These are phyloP conservation scores for Hericium erinaceus DNA, from an alignment of 768 basidiomycete species.

Conservation along the genomic window DNA sequence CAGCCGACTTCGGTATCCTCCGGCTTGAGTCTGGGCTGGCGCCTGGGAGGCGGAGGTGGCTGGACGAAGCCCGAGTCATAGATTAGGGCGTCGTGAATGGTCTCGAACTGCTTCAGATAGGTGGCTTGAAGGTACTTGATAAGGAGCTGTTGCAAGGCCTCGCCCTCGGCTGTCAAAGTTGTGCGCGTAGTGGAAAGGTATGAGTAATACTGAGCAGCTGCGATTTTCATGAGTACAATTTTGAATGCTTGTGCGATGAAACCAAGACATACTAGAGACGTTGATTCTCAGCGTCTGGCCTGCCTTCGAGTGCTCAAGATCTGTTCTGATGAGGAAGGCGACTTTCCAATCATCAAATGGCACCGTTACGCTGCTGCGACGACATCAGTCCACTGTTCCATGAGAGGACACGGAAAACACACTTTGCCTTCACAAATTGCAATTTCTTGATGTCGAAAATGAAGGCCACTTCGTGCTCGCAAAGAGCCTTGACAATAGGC, in stretches of 20 bases:
- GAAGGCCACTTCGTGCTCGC: conserved; percentile 20
- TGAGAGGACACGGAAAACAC: neutral
- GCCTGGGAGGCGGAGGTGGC: neutral
- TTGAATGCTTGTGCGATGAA: neutral
- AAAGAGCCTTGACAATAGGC: conserved; percentile 19
- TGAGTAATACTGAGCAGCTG: neutral
- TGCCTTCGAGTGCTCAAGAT: conserved; percentile 11
- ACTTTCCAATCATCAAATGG: conserved; percentile 13
- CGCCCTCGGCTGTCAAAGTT: neutral
- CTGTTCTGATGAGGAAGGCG: conserved; percentile 17
- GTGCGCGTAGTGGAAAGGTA: neutral
- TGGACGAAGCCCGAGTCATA: neutral
- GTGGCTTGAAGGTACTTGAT: neutral
- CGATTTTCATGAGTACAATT: neutral
- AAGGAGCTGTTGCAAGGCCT: neutral
- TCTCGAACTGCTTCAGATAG: neutral
- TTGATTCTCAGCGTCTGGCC: conserved; percentile 18
- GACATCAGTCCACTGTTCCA: neutral
- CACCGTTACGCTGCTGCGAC: neutral
- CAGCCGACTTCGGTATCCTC: neutral
- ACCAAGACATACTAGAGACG: conserved; percentile 1
- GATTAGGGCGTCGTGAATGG: neutral
- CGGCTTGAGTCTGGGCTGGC: neutral
- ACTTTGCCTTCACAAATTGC: conserved; percentile 3
- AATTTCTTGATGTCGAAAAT: conserved; percentile 19